These are phyloP conservation scores for Iris pallida DNA, from an alignment of 116 monocot genomes.

Conservation along the genomic window DNA sequence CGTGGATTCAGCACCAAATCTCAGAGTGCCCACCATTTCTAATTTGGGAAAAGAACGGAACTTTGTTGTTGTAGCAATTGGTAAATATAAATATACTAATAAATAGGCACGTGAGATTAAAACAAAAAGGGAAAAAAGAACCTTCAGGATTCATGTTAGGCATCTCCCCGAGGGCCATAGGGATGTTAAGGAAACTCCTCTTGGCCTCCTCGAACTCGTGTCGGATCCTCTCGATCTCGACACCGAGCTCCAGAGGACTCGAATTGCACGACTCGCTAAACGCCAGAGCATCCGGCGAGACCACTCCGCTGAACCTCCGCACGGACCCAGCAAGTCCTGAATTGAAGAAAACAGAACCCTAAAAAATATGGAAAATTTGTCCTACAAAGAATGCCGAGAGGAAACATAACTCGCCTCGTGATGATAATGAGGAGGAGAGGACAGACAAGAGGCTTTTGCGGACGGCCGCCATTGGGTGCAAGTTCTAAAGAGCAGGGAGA, in stretches of 20 bases:
- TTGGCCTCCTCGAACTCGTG: slow-evolving; percentile 71
- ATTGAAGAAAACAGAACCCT: background rate
- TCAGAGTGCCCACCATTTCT: too few relatives aligned
- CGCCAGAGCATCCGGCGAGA: slow-evolving; percentile 2
- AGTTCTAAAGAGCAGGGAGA: background rate
- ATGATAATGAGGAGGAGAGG: background rate
- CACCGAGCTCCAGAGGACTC: background rate
- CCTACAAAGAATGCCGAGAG: background rate
- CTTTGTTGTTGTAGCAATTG: background rate
- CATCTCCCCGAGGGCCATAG: slow-evolving; percentile 54
- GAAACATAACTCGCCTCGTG: background rate
- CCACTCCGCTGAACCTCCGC: slow-evolving; percentile 22
- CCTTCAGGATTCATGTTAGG: slow-evolving; percentile 90
- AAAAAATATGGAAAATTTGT: background rate
- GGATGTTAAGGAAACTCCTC: slow-evolving; percentile 58
- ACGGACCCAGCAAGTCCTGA: slow-evolving; percentile 15
- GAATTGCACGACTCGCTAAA: background rate
- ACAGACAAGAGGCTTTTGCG: background rate
- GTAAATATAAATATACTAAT: background rate
- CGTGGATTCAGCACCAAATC: too few relatives aligned
- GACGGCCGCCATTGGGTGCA: background rate
- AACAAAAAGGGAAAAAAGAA: too few relatives aligned
- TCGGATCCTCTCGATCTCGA: slow-evolving; percentile 52
- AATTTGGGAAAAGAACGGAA: background rate
- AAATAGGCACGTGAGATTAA: background rate